Percentiles rank a stretch among this genome's conserved stretches.
These are phyloP conservation scores for Sugiyamaella pinicola DNA, from an alignment of 1,139 yeast genomes.

Conservation along the genomic window DNA sequence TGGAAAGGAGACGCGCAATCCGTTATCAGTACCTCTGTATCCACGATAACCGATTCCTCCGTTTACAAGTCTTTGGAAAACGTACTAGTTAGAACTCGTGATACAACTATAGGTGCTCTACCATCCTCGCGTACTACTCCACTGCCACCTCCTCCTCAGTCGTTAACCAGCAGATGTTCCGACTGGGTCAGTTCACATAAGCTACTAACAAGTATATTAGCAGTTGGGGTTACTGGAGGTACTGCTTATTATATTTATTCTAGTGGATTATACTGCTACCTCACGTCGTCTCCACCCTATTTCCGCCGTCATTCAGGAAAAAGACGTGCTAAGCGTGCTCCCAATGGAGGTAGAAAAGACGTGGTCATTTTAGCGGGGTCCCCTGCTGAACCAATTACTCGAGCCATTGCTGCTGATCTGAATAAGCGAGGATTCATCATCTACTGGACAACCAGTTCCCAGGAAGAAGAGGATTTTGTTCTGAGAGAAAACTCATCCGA, in stretches of 20 bases:
- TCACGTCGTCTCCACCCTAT: conserved; percentile 13
- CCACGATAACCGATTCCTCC: conserved; percentile 12
- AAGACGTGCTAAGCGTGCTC: conserved; percentile 62
- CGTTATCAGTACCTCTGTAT: conserved; percentile 15
- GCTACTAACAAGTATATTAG: conserved; percentile 32
- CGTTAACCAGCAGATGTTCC: conserved; percentile 29
- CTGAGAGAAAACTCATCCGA: conserved; percentile 56
- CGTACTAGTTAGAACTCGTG: conserved; percentile 18
- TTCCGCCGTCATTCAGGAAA: conserved; percentile 23
- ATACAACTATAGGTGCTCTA: conserved; percentile 9
- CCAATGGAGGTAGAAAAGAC: conserved; percentile 73
- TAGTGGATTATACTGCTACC: conserved; percentile 21
- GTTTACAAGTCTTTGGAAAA: conserved; percentile 17
- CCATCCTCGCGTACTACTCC: conserved; percentile 6
- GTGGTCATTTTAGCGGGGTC: conserved; percentile 76
- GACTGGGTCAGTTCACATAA: conserved; percentile 38
- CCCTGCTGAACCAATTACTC: conserved; percentile 72
- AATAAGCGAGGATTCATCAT: conserved; percentile 81
- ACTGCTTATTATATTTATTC: conserved; percentile 30
- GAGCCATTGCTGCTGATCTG: conserved; percentile 70
- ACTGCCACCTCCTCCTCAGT: conserved; percentile 38
- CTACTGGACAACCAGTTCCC: conserved; percentile 69
- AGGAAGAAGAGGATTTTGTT: conserved; percentile 61
- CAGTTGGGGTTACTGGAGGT: conserved; percentile 33
- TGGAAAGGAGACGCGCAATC: conserved; percentile 20